Percentiles rank a stretch among this genome's conserved stretches.
These are phyloP conservation scores for Castanea mollissima DNA, from an alignment of 306 rosid genomes.

Conservation along the genomic window DNA sequence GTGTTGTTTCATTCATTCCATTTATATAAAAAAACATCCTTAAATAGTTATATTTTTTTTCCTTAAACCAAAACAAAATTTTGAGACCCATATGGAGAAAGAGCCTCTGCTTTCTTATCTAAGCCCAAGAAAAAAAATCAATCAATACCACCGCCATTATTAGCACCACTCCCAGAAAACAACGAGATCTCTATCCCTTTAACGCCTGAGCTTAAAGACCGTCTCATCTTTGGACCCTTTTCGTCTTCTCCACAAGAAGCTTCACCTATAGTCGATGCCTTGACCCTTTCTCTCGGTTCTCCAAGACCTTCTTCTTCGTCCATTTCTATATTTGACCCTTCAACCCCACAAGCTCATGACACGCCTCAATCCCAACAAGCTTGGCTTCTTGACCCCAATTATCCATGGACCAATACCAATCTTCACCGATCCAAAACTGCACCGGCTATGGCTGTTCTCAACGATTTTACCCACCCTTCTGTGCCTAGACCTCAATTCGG, in stretches of 20 bases:
- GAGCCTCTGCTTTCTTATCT: slow-evolving; percentile 74
- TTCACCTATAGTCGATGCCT: slow-evolving; percentile 60
- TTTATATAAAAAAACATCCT: not conserved
- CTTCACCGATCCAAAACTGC: slow-evolving; percentile 92
- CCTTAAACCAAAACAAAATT: no score
- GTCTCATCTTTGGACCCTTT: slow-evolving; percentile 71
- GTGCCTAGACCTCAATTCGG: slow-evolving; percentile 50
- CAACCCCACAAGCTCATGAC: no score
- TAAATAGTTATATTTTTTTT: not conserved
- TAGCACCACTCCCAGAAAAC: slow-evolving; percentile 60
- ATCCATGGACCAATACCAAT: slow-evolving; percentile 44
- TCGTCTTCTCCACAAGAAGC: slow-evolving; percentile 49
- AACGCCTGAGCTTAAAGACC: slow-evolving; percentile 76
- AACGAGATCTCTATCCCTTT: slow-evolving; percentile 56
- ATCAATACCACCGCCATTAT: slow-evolving; percentile 6
- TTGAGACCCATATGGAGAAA: slow-evolving; percentile 53
- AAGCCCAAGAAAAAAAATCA: slow-evolving; percentile 47
- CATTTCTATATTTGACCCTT: not conserved
- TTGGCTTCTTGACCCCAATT: slow-evolving; percentile 73
- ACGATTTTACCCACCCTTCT: slow-evolving; percentile 34
- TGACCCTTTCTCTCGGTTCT: slow-evolving; percentile 48
- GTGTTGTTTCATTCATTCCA: not conserved
- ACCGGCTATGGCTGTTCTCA: slow-evolving; percentile 82
- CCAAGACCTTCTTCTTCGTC: slow-evolving; percentile 49
- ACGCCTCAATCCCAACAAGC: slow-evolving; percentile 12